Percentiles rank a stretch among this genome's conserved stretches.
These are phyloP conservation scores for Narthecium ossifragum DNA, from an alignment of 106 monocot species.

Conservation along the genomic window DNA sequence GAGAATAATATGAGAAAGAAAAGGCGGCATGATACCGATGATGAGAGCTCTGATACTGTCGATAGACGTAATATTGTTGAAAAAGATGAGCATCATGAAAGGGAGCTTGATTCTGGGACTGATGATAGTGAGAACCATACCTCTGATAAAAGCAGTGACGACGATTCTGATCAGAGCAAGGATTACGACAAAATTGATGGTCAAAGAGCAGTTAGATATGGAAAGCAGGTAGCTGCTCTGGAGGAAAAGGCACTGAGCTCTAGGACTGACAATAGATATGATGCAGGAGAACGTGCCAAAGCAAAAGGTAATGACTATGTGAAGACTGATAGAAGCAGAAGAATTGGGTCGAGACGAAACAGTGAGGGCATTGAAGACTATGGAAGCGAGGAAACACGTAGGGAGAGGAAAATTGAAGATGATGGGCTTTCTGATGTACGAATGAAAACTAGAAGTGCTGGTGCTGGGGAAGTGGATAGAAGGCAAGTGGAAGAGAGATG, in stretches of 20 bases:
- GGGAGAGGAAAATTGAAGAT: constrained; percentile 8
- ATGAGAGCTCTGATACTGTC: constrained; percentile 12
- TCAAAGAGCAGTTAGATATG: not conserved
- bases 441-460: not conserved
- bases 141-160: constrained; percentile 15
- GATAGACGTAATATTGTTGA: not conserved
- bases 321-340: too few relatives aligned
- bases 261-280: constrained; percentile 1
- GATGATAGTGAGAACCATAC: constrained; percentile 17
- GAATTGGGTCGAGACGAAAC: too few relatives aligned
- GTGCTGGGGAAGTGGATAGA: constrained; percentile 6
- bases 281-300: not conserved
- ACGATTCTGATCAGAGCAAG: constrained; percentile 9
- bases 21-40: constrained; percentile 4
- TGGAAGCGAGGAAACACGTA: constrained; percentile 1
- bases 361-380: not conserved
- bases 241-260: not conserved
- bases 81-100: not conserved
- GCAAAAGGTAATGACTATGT: not conserved
- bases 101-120: not conserved
- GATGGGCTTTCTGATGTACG: constrained; percentile 1
- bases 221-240: not conserved
- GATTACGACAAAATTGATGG: not conserved
- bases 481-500: constrained; percentile 3
- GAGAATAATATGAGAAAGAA: constrained; percentile 12